Percentiles rank a stretch among this genome's conserved stretches.
phyloP scores from a whole-genome alignment of 108 stramenopile species.

The Skeletonema potamos region DNA sequence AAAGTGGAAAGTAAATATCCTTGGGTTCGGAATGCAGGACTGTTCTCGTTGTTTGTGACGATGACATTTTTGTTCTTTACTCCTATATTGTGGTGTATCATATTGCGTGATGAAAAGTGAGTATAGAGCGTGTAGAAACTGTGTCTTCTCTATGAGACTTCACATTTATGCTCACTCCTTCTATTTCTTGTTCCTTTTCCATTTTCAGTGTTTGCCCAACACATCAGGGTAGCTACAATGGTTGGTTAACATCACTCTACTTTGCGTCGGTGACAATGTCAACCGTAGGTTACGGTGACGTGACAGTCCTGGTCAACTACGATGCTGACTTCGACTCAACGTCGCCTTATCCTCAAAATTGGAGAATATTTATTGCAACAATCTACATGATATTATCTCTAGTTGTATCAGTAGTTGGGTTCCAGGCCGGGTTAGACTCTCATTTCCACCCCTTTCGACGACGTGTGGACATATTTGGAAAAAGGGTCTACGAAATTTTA shows the following conservation, averaged over 20 bases:
- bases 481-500: slow-evolving; percentile 8
- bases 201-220: not conserved
- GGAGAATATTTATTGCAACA: slow-evolving; percentile 48
- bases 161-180: not conserved
- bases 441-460: slow-evolving; percentile 21
- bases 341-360: slow-evolving; percentile 15
- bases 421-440: slow-evolving; percentile 27
- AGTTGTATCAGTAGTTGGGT: slow-evolving; percentile 36
- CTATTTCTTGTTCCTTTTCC: not conserved
- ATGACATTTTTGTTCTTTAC: slow-evolving; percentile 37
- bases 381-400: slow-evolving; percentile 54
- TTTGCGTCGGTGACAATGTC: slow-evolving; percentile 62
- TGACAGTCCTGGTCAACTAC: slow-evolving; percentile 44
- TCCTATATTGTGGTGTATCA: slow-evolving; percentile 51
- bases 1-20: slow-evolving; percentile 23
- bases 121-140: not conserved
- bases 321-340: slow-evolving; percentile 33
- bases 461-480: not conserved
- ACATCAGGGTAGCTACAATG: not conserved
- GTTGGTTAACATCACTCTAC: slow-evolving; percentile 40
- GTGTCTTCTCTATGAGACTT: not conserved
- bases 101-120: slow-evolving; percentile 37
- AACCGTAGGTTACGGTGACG: slow-evolving; percentile 65
- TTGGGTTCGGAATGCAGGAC: slow-evolving; percentile 10
- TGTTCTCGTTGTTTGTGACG: slow-evolving; percentile 16